Evolutionary conservation across 2,329 filamentous ascomycete species (phyloP), one percentile per base, ranked within the genome.

Genomic region (Diaporthe eres): DNA sequence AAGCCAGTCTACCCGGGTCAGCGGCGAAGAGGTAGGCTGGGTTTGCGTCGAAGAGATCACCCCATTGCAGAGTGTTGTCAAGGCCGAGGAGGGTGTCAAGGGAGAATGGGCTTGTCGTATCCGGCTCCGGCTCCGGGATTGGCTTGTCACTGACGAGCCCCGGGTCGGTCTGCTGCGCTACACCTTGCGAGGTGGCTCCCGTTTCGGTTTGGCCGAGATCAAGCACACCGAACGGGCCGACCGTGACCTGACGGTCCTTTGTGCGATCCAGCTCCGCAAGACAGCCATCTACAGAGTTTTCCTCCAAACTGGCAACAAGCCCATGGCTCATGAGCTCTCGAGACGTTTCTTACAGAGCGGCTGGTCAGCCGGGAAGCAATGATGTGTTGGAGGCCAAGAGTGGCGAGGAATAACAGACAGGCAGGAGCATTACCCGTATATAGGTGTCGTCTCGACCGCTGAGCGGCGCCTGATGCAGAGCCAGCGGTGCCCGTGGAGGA

Each of bases 211-310:
- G 58, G 37, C 58, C 58, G n/a, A 63, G 37, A 4, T 63, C 58
- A 63, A 63, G 58, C 37, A 63, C 58, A 63, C 58, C 58, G 4
- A 63, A 63, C n/a, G 58, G 58, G n/a, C 58, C 58, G 22, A 63
- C 58, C n/a, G 58, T 63, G 37, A 42, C 58, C 37, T 63, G 58
- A 25, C 39, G 37, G n/a, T 42, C 58, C 12, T 44, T 63, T 7
- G 37, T 10, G n/a, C 58, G 58, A 25, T 63, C 58, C 1, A 63
- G 37, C 39, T 63, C 58, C 13, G 58, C 58, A 63, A 63, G 58
- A 44, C 58, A 63, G 37, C 58, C 58, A 63, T 63, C 58, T 44
- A 63, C 37, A 63, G 58, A 63, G 37, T 42, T 63, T n/a, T 39
- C 39, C 37, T 63, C 58, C 58, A 63, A 15, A 13, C 58, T 63